Base-by-base conservation (phyloP, 2,329 filamentous ascomycete genomes). In the Blumeriella jaapii region DNA sequence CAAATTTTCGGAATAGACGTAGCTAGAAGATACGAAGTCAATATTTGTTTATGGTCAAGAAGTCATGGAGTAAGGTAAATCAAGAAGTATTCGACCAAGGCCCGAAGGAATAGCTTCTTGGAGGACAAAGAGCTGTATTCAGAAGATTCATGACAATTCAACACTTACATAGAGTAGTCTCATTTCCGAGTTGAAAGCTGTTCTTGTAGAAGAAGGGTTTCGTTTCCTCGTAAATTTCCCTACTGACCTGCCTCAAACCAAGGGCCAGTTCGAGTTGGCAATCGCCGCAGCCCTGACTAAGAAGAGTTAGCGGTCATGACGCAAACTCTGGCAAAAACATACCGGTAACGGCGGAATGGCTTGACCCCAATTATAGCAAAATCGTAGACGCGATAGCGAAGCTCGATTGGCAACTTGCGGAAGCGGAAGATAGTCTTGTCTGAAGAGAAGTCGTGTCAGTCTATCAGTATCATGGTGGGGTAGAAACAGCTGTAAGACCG, bases 201-300 rank as follows among this genome's bases (percentile, higher is more conserved):
- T 49, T 51, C n/a, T 36, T 29, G 26, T 35, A 45, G 25, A 48
- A 48, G 26, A 49, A 39, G 3, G 31, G 19, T 3, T n/a, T 6
- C 3, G 35, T 35, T 35, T 51, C 46, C 13, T 26, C 11, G 10
- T 41, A 34, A 7, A 48, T 36, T 7, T 28, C 19, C 26, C 39
- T 41, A 25, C 36, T 44, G 14, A 39, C 38, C 10, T 23, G 28
- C 35, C 44, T 29, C n/a, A 51, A 27, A 8, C 13, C 39, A 13
- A 41, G 17, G 5, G 15, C 24, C 11, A 7, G 15, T 1, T 13
- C 16, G 8, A 11, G 5, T 24, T n/a, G n/a, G n/a, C n/a, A n/a
- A n/a, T n/a, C n/a, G n/a, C n/a, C n/a, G n/a, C n/a, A n/a, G n/a
- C n/a, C n/a, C n/a, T n/a, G n/a, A n/a, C n/a, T n/a, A n/a, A n/a